These are phyloP conservation scores for Kalanchoe fedtschenkoi DNA, from an alignment of 164 flowering plant genomes.

Conservation along the genomic window DNA sequence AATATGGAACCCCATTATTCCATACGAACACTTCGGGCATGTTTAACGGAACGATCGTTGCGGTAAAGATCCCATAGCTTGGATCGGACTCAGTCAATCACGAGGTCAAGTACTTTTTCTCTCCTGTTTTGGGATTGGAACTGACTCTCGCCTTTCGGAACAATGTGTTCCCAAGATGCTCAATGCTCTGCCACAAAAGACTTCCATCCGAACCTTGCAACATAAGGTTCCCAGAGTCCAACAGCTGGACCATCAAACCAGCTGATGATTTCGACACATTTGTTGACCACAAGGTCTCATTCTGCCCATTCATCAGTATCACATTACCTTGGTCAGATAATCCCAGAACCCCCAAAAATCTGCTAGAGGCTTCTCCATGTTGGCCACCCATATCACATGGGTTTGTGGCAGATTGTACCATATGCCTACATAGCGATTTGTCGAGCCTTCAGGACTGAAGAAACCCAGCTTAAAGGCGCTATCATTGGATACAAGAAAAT, in stretches of 20 bases:
- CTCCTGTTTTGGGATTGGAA: slow-evolving; percentile 4
- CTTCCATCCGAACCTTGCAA: slow-evolving; percentile 10
- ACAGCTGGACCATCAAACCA: slow-evolving; percentile 16
- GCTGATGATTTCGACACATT: slow-evolving; percentile 7
- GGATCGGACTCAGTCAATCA: no score
- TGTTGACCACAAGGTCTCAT: slow-evolving; percentile 20
- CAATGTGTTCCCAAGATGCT: no score
- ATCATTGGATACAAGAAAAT: slow-evolving; percentile 6
- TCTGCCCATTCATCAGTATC: slow-evolving; percentile 15
- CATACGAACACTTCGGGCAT: no score
- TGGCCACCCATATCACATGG: slow-evolving; percentile 31
- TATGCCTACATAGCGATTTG: no score
- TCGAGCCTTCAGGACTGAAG: no score
- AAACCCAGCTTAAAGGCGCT: slow-evolving; percentile 18
- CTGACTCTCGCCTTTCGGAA: no score
- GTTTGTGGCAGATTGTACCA: slow-evolving; percentile 1
- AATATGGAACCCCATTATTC: no score
- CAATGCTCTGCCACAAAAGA: no score
- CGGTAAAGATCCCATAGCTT: no score
- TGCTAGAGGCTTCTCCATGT: slow-evolving; percentile 20
- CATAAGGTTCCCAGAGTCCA: slow-evolving; percentile 22
- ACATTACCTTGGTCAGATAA: slow-evolving; percentile 20
- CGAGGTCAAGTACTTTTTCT: no score
- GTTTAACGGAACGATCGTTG: slow-evolving; percentile 30
- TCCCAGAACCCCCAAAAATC: slow-evolving; percentile 15